These are phyloP conservation scores for Mortierella sp. DNA, from an alignment of 371 early-diverging fungal species.

Conservation along the genomic window DNA sequence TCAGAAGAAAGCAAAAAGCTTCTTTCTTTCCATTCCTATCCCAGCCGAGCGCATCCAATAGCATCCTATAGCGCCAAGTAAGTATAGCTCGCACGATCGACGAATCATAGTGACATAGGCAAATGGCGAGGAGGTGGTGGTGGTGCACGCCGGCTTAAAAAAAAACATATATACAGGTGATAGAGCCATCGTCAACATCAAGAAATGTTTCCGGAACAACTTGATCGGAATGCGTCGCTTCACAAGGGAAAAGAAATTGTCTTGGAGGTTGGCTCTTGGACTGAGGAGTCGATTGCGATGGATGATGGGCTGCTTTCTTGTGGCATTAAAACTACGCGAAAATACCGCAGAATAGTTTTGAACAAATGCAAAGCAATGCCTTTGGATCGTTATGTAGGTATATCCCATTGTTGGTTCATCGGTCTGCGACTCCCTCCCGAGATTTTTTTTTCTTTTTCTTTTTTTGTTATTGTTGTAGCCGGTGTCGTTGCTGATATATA, in stretches of 20 bases:
- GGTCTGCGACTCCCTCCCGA: background rate
- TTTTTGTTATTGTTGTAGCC: constrained; percentile 5
- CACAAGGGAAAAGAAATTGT: background rate
- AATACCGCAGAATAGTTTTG: background rate
- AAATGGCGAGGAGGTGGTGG: background rate
- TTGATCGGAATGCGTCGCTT: background rate
- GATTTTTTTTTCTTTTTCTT: background rate
- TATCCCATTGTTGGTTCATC: background rate
- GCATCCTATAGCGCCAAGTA: background rate
- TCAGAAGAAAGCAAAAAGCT: background rate
- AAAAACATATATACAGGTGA: constrained; percentile 2
- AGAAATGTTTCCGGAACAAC: background rate
- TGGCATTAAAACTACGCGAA: no score
- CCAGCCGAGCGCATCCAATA: background rate
- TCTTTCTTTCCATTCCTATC: background rate
- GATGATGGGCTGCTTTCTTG: background rate
- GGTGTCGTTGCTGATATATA: constrained; percentile 5
- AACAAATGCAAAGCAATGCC: background rate
- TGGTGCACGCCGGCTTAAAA: background rate
- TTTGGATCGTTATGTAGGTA: background rate
- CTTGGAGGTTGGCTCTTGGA: constrained; percentile 5
- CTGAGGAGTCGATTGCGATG: background rate
- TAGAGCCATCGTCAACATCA: constrained; percentile 1
- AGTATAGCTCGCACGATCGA: background rate
- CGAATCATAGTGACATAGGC: background rate